Evolutionary conservation across 352 stramenopile genomes (phyloP), one percentile per base, ranked within the genome.

Genomic region (Pythium phragmiticola): DNA sequence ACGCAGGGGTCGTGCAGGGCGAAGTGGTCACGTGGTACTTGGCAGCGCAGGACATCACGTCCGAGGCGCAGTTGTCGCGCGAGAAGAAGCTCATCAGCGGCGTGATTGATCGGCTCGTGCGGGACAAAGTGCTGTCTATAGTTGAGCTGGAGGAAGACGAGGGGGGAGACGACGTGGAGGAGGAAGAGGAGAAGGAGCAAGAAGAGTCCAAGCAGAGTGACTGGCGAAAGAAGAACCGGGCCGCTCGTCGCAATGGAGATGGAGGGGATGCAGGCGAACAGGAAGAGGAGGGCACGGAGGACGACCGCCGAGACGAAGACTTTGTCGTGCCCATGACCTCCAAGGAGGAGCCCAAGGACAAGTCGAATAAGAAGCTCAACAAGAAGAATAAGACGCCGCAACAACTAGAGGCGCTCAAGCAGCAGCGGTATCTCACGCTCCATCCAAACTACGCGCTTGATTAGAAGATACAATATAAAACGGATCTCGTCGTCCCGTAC

Each of bases 21-120:
- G 78, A 93, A 65, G 60, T 94, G 28, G 84, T 94, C 50, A 95
- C 84, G 41, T 95, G 84, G 83, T 95, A 95, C 61, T 41, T 94
- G 57, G 79, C 80, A 17, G 87, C 80, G 23, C 84, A 95, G 67
- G 86, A 94, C 65, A 92, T 94, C 43, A 90, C 84, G 50, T 94
- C 86, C 8, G 86, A 94, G 61, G 78, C 77, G 55, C 84, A 93
- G 69, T 70, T 94, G 9, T 77, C 74, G 30, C 74, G 76, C 6
- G 86, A 94, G 68, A 92, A 92, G 75, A 78, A 85, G 49, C 78
- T 94, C 69, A 93, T 94, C 66, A 87, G 75, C 64, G 87, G 80
- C 0, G 82, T 94, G 19, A 86, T 94, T 51, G 86, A 94, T 59
- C 88, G 88, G 41, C 66, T 94, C n/a, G 42, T 94, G 42, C 69